phyloP scores from a whole-genome alignment of 2,329 filamentous ascomycete species.

The Alternaria postmessia region DNA sequence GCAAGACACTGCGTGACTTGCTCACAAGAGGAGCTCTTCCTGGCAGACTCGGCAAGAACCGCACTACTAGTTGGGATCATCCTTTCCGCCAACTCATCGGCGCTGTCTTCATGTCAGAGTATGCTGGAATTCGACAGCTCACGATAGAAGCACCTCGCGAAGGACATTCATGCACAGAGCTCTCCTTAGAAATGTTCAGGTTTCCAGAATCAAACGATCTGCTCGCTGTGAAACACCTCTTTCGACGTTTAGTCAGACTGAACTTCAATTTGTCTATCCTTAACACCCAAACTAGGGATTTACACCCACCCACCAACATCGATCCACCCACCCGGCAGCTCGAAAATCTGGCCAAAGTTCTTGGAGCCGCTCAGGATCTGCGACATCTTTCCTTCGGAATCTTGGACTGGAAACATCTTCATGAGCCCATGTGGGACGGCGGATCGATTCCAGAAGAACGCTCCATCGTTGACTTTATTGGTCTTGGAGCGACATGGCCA shows the following conservation, averaged over 20 bases:
- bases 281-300: no score
- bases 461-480: conserved; percentile 21
- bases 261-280: conserved; percentile 23
- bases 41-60: neutral
- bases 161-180: conserved; percentile 13
- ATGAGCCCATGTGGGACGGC: conserved; percentile 13
- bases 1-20: conserved; percentile 28
- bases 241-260: conserved; percentile 30
- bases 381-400: conserved; percentile 29
- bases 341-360: conserved; percentile 26
- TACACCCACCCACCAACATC: neutral
- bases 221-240: conserved; percentile 32
- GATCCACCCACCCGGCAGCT: conserved; percentile 5
- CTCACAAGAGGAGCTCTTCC: conserved; percentile 24
- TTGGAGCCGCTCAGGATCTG: conserved; percentile 27
- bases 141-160: conserved; percentile 9
- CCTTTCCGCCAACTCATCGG: conserved; percentile 41
- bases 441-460: neutral
- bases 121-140: conserved; percentile 34
- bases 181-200: conserved; percentile 30
- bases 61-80: conserved; percentile 16
- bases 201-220: conserved; percentile 24
- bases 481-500: conserved; percentile 33
- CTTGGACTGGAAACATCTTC: conserved; percentile 11
- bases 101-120: conserved; percentile 31